These are phyloP conservation scores for Leccinum pachyderme DNA, from an alignment of 1,284 basidiomycete genomes.

Conservation along the genomic window DNA sequence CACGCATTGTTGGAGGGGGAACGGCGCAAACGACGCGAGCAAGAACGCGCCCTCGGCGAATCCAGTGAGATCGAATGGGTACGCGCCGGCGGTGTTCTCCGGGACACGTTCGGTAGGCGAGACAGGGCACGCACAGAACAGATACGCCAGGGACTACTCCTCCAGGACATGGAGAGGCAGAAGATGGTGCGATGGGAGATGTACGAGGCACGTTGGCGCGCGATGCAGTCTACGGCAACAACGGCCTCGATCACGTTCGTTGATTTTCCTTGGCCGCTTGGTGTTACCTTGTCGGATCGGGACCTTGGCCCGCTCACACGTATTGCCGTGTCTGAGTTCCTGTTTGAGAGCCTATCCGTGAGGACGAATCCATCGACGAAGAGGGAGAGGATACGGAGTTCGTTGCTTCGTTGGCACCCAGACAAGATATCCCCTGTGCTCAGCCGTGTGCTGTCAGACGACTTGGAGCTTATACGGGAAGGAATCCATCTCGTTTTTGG, in stretches of 20 bases:
- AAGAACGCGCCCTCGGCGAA: slow-evolving; percentile 33
- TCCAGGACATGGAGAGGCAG: slow-evolving; percentile 22
- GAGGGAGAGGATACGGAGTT: slow-evolving; percentile 55
- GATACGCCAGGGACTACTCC: slow-evolving; percentile 26
- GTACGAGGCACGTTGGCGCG: slow-evolving; percentile 51
- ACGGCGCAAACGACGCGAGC: slow-evolving; percentile 24
- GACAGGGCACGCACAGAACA: slow-evolving; percentile 46
- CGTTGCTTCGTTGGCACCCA: slow-evolving; percentile 71
- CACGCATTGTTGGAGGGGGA: slow-evolving; percentile 15
- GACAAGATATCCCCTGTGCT: slow-evolving; percentile 62
- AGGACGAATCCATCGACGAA: slow-evolving; percentile 40
- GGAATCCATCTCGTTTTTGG: slow-evolving; percentile 34
- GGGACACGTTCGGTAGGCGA: slow-evolving; percentile 47
- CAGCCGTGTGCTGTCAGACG: slow-evolving; percentile 47
- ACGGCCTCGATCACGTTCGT: slow-evolving; percentile 33
- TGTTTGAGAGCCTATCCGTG: slow-evolving; percentile 49
- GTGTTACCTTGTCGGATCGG: slow-evolving; percentile 24
- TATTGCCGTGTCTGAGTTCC: slow-evolving; percentile 48
- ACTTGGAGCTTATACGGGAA: slow-evolving; percentile 48
- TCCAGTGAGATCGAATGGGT: slow-evolving; percentile 59
- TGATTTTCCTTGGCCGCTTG: slow-evolving; percentile 63
- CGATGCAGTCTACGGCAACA: slow-evolving; percentile 23
- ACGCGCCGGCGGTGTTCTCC: slow-evolving; percentile 51
- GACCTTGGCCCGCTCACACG: slow-evolving; percentile 39
- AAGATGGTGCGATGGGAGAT: slow-evolving; percentile 41